These are phyloP conservation scores for Tuber microsphaerosporum DNA, from an alignment of 495 filamentous ascomycete species.

Conservation along the genomic window DNA sequence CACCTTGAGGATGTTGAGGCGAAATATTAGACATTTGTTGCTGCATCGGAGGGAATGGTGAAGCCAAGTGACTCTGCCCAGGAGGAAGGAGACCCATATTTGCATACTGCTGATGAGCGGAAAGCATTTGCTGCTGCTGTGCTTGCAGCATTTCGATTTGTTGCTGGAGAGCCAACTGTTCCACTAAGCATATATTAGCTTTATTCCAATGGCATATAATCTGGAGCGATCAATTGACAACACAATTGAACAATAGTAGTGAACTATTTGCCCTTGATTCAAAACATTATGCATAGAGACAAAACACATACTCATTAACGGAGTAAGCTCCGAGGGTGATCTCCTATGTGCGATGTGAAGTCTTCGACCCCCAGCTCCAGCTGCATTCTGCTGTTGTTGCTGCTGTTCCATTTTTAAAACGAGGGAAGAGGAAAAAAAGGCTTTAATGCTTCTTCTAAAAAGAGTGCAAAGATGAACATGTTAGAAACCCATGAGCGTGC, in stretches of 20 bases:
- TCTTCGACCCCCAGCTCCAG: slow-evolving; percentile 78
- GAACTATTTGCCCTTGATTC: slow-evolving; percentile 13
- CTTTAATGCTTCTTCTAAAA: not conserved
- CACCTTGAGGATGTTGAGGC: slow-evolving; percentile 56
- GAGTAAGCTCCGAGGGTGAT: slow-evolving; percentile 95
- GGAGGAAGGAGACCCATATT: slow-evolving; percentile 90
- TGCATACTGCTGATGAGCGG: slow-evolving; percentile 91
- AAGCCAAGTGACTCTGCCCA: slow-evolving; percentile 61
- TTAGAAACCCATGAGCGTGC: not conserved
- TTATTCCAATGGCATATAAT: not conserved
- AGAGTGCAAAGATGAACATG: not conserved
- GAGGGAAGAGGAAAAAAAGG: not conserved
- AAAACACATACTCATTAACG: slow-evolving; percentile 87
- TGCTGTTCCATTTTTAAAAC: slow-evolving; percentile 42
- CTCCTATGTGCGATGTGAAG: slow-evolving; percentile 95
- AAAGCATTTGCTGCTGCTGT: slow-evolving; percentile 95
- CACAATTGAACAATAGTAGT: not conserved
- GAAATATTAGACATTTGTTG: slow-evolving; percentile 65
- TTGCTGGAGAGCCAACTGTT: slow-evolving; percentile 97
- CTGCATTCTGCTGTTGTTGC: slow-evolving; percentile 54
- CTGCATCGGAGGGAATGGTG: slow-evolving; percentile 62
- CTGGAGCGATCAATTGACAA: not conserved
- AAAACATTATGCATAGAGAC: slow-evolving; percentile 22
- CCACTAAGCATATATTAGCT: slow-evolving; percentile 57
- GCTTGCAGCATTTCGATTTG: slow-evolving; percentile 97